A percentile compares a stretch with the other conserved stretches of the same genome.
These are phyloP conservation scores for Chlamydomonas applanata DNA, from an alignment of 139 green algal species.

Conservation along the genomic window DNA sequence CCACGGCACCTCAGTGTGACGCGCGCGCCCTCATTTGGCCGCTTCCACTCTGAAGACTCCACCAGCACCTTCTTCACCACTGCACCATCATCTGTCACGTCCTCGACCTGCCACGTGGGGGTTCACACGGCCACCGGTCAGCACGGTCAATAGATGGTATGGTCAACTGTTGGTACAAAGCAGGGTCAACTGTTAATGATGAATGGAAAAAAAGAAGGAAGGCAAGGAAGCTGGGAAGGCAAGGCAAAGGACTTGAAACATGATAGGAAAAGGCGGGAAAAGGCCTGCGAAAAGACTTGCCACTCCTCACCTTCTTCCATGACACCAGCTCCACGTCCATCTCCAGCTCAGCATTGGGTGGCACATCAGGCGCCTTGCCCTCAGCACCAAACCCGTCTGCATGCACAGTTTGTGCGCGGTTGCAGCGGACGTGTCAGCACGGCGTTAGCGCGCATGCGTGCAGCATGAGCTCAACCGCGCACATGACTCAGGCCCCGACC, in stretches of 20 bases:
- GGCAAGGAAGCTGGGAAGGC: no score
- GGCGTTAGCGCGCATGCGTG: neutral
- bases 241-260: no score
- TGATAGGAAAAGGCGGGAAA: no score
- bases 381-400: conserved; percentile 70
- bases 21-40: conserved; percentile 69
- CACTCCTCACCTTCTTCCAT: conserved; percentile 67
- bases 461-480: no score
- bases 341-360: conserved; percentile 61
- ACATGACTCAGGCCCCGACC: no score
- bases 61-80: conserved; percentile 83
- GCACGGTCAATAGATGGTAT: no score
- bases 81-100: conserved; percentile 33
- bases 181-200: no score
- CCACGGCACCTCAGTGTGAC: conserved; percentile 18
- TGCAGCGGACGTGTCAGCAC: neutral
- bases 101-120: conserved; percentile 20
- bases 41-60: conserved; percentile 68
- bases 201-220: no score
- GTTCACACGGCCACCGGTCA: neutral
- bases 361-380: conserved; percentile 48
- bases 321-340: conserved; percentile 71
- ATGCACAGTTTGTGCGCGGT: neutral
- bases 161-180: no score
- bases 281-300: no score